Evolutionary conservation across 1,284 basidiomycete genomes (phyloP).

Genomic region (Veloporphyrellus conicus): DNA sequence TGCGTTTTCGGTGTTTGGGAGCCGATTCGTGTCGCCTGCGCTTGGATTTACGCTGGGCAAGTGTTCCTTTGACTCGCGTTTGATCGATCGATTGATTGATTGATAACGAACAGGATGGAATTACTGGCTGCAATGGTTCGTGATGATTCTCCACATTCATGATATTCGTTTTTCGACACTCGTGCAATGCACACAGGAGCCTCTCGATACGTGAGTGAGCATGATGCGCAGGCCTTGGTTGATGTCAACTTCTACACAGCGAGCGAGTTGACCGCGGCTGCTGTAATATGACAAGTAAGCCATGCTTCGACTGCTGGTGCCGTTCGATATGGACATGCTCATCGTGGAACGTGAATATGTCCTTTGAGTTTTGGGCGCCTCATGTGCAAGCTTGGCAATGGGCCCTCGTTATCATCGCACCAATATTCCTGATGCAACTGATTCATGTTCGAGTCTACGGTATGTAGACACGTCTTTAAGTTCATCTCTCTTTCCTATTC

Average conservation of each 20-base stretch:
- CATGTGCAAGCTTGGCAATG: slow-evolving; percentile 47
- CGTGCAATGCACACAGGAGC: too few species aligned
- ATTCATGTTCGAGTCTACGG: slow-evolving; percentile 49
- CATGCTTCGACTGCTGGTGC: too few species aligned
- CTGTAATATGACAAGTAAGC: slow-evolving; percentile 40
- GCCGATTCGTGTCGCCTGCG: slow-evolving; percentile 47
- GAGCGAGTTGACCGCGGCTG: slow-evolving; percentile 43
- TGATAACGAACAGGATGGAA: slow-evolving; percentile 42
- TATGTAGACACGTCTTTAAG: slow-evolving; percentile 11
- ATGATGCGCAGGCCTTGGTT: too few species aligned
- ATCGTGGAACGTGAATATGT: too few species aligned
- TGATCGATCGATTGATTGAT: too few species aligned
- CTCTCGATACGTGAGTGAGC: slow-evolving; percentile 39
- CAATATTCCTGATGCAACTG: slow-evolving; percentile 43
- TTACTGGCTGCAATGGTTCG: slow-evolving; percentile 53
- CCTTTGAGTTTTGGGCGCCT: slow-evolving; percentile 39
- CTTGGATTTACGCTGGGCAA: slow-evolving; percentile 51
- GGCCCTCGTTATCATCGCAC: slow-evolving; percentile 48
- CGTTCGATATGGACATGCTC: too few species aligned
- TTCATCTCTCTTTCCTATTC: not conserved
- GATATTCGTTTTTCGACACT: too few species aligned
- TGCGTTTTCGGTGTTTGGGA: slow-evolving; percentile 47
- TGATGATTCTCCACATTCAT: too few species aligned
- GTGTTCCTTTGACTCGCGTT: too few species aligned
- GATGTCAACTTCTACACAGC: slow-evolving; percentile 26